phyloP scores from a whole-genome alignment of 441 rosid genomes.

The Lepidium campestre region DNA sequence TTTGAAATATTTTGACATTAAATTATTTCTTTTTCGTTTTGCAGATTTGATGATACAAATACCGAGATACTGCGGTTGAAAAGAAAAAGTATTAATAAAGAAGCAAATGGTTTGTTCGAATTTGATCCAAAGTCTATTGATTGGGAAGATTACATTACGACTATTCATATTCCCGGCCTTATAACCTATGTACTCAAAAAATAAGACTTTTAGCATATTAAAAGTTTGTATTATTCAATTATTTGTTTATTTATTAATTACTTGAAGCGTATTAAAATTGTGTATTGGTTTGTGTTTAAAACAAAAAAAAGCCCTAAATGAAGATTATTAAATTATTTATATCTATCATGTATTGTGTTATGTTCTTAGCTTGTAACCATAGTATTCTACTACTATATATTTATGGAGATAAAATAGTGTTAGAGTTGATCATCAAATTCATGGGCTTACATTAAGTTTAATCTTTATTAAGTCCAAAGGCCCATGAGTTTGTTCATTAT shows the following conservation, averaged over 20 bases:
- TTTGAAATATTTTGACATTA: not conserved
- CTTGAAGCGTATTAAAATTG: not conserved
- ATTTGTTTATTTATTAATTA: not conserved
- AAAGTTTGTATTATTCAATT: not conserved
- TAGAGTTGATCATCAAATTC: too few relatives aligned
- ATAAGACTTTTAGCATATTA: not conserved
- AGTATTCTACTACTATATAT: too few relatives aligned
- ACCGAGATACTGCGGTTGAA: conserved; percentile 24
- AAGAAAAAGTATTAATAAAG: not conserved
- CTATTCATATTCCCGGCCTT: conserved; percentile 26
- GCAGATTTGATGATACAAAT: conserved; percentile 46
- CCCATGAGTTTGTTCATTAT: too few relatives aligned
- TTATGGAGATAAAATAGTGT: too few relatives aligned
- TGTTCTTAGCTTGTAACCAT: too few relatives aligned
- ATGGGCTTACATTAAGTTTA: too few relatives aligned
- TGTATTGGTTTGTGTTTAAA: not conserved
- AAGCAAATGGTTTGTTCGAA: conserved; percentile 18
- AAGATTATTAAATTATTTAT: not conserved
- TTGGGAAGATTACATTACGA: conserved; percentile 41
- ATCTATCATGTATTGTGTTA: not conserved
- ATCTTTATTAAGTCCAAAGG: too few relatives aligned
- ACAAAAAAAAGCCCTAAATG: not conserved
- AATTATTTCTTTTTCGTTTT: not conserved
- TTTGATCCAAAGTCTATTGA: conserved; percentile 38
- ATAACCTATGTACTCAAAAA: conserved; percentile 12